These are phyloP conservation scores for Macroventuria anomochaeta DNA, from an alignment of 2,329 filamentous ascomycete species.

Conservation along the genomic window DNA sequence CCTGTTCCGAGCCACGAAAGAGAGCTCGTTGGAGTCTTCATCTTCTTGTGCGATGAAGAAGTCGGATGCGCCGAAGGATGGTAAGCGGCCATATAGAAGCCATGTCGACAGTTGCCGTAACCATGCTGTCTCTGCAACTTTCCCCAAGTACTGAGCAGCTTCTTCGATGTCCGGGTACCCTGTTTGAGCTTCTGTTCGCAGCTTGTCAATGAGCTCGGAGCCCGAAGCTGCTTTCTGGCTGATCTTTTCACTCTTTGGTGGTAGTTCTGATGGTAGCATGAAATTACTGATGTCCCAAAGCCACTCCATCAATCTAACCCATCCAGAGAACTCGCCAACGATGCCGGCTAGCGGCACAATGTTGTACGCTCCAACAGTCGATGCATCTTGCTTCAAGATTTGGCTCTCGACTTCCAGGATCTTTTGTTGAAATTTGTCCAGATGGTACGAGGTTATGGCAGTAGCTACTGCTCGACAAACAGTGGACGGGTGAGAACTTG, in stretches of 20 bases:
- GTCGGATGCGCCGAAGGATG: slow-evolving; percentile 77
- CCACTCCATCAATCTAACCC: slow-evolving; percentile 86
- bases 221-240: slow-evolving; percentile 62
- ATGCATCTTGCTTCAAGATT: slow-evolving; percentile 77
- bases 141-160: slow-evolving; percentile 74
- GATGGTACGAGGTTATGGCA: slow-evolving; percentile 74
- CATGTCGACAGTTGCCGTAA: slow-evolving; percentile 87
- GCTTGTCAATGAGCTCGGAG: slow-evolving; percentile 75
- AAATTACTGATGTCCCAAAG: slow-evolving; percentile 75
- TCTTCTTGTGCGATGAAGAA: slow-evolving; percentile 73
- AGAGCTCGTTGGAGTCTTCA: slow-evolving; percentile 40
- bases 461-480: slow-evolving; percentile 88
- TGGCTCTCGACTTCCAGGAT: slow-evolving; percentile 82
- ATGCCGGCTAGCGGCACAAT: slow-evolving; percentile 90
- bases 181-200: slow-evolving; percentile 79
- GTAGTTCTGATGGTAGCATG: slow-evolving; percentile 59
- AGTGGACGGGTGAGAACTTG: slow-evolving; percentile 74
- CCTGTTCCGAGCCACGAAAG: slow-evolving; percentile 45
- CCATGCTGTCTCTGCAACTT: slow-evolving; percentile 86
- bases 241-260: slow-evolving; percentile 20
- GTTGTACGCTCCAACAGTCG: slow-evolving; percentile 85
- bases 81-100: slow-evolving; percentile 86
- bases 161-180: slow-evolving; percentile 87
- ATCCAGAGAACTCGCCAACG: slow-evolving; percentile 83
- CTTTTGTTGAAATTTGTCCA: slow-evolving; percentile 81